Conservation (phyloP, 352 stramenopile genomes). For the Aphanomyces invadans region DNA sequence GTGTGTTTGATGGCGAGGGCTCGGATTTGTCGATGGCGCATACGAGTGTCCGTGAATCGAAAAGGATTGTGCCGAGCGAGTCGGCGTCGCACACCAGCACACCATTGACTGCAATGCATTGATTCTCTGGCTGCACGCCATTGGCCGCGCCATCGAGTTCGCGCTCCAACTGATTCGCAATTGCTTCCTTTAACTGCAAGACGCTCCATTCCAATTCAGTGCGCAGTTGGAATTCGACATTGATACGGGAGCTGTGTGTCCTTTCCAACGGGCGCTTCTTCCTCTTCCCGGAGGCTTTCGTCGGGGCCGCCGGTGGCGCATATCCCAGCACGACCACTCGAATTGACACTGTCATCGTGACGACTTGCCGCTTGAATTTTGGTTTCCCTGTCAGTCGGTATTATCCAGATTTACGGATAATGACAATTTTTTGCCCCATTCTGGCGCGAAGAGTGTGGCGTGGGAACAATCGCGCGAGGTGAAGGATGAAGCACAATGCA, state of each 20-base stretch:
- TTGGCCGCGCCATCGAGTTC: neutral
- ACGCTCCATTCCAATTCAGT: constrained; percentile 5
- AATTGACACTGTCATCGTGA: neutral
- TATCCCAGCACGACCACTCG: constrained; percentile 9
- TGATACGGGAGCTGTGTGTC: neutral
- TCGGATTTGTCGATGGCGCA: constrained; percentile 14
- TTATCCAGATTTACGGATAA: constrained; percentile 3
- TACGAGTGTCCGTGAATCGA: constrained; percentile 12
- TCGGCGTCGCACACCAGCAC: neutral
- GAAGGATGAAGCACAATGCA: too few species aligned
- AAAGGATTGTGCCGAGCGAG: constrained; percentile 11
- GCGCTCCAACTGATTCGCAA: neutral
- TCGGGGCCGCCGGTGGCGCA: neutral
- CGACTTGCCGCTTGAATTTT: too few species aligned
- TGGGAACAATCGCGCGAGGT: too few species aligned
- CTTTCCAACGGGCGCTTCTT: constrained; percentile 9
- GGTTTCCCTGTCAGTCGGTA: neutral
- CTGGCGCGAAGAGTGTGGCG: too few species aligned
- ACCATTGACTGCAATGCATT: neutral
- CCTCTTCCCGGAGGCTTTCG: neutral
- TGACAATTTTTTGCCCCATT: too few species aligned
- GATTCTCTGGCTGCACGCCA: constrained; percentile 1
- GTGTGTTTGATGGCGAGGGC: neutral
- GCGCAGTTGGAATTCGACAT: neutral
- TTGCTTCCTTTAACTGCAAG: constrained; percentile 11